Evolutionary conservation across 306 rosid species (phyloP).

Genomic region (Dryas octopetala): DNA sequence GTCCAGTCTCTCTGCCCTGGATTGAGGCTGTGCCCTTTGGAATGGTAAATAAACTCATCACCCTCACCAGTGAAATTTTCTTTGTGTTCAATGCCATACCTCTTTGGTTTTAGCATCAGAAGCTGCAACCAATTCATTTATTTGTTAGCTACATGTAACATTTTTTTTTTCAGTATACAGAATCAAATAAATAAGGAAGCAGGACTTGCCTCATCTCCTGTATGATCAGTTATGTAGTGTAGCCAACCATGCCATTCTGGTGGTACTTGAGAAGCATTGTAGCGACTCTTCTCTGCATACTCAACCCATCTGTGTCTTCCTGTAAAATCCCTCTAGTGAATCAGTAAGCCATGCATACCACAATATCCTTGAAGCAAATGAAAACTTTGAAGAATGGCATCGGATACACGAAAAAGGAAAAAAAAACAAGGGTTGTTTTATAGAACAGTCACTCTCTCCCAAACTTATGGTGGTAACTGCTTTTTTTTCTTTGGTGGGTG

Average conservation of each 20-base stretch:
- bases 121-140: slow-evolving; percentile 55
- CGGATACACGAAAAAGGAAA: neutral
- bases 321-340: slow-evolving; percentile 31
- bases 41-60: slow-evolving; percentile 79
- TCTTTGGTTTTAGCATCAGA: slow-evolving; percentile 77
- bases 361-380: neutral
- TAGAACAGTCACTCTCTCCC: neutral
- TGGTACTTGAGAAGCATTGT: slow-evolving; percentile 98
- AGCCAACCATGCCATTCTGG: slow-evolving; percentile 99
- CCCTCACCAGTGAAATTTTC: slow-evolving; percentile 94
- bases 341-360: slow-evolving; percentile 11
- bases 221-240: slow-evolving; percentile 84
- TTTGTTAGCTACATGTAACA: slow-evolving; percentile 1
- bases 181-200: slow-evolving; percentile 17
- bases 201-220: slow-evolving; percentile 84
- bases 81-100: slow-evolving; percentile 82
- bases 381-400: neutral
- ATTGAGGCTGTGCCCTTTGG: slow-evolving; percentile 94
- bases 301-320: slow-evolving; percentile 99
- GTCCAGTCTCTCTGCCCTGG: slow-evolving; percentile 97
- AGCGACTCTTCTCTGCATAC: slow-evolving; percentile 89
- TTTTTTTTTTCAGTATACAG: slow-evolving; percentile 2
- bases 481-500: neutral
- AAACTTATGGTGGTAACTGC: neutral
- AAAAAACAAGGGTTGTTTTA: neutral